Evolutionary conservation across 2,329 filamentous ascomycete species (phyloP).

Genomic region (Fusarium pilosicola): DNA sequence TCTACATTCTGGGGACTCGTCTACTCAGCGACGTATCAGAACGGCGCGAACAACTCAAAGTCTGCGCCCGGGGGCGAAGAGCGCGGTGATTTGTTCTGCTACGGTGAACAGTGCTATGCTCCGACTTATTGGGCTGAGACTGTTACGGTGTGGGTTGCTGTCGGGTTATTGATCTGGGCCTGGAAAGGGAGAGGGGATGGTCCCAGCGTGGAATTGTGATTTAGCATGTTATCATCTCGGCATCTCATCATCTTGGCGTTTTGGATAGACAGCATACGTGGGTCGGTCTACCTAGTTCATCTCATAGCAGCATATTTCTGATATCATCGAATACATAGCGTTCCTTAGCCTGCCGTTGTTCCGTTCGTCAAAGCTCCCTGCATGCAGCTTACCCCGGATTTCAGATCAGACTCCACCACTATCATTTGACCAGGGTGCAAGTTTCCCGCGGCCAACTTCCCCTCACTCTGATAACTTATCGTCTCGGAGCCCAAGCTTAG

Average conservation of each 20-base stretch:
- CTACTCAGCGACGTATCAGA: constrained; percentile 85
- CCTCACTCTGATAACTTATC: constrained; percentile 23
- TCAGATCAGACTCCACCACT: background rate
- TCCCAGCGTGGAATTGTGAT: constrained; percentile 77
- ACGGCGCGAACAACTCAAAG: constrained; percentile 62
- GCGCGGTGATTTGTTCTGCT: constrained; percentile 73
- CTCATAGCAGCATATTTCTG: constrained; percentile 3
- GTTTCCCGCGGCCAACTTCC: constrained; percentile 35
- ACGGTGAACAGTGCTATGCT: constrained; percentile 84
- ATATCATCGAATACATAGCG: background rate
- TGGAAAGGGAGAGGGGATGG: constrained; percentile 88
- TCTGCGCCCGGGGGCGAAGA: constrained; percentile 43
- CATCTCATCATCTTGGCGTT: constrained; percentile 25
- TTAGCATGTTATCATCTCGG: constrained; percentile 38
- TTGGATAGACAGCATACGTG: constrained; percentile 30
- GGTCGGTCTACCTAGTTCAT: background rate
- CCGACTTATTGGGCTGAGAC: constrained; percentile 88
- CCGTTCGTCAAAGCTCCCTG: constrained; percentile 9
- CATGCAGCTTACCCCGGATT: constrained; percentile 33
- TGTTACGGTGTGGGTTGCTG: constrained; percentile 80
- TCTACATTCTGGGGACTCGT: constrained; percentile 90
- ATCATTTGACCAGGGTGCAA: background rate
- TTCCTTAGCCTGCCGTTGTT: background rate
- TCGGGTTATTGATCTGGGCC: constrained; percentile 76
- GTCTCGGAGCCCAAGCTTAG: constrained; percentile 23